These are phyloP conservation scores for Boletales sp. DNA, from an alignment of 768 basidiomycete genomes.

Conservation along the genomic window DNA sequence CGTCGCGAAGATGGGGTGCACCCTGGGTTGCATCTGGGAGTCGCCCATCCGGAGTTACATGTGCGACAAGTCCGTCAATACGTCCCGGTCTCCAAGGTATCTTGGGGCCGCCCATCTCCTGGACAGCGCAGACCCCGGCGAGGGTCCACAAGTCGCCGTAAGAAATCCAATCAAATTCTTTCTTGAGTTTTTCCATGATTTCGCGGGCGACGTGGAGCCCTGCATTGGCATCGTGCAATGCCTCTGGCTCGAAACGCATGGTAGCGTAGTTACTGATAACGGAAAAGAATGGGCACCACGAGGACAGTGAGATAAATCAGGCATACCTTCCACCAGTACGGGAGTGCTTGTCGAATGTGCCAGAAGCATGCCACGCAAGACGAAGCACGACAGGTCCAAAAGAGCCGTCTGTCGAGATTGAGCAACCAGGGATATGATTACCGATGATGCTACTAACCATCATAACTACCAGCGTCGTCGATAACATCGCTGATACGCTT, in stretches of 20 bases:
- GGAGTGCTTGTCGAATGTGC: slow-evolving; percentile 82
- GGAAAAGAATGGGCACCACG: slow-evolving; percentile 3
- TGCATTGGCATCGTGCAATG: slow-evolving; percentile 79
- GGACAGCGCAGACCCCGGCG: slow-evolving; percentile 85
- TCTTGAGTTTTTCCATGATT: slow-evolving; percentile 83
- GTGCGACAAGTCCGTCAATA: slow-evolving; percentile 73
- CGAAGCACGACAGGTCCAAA: slow-evolving; percentile 86
- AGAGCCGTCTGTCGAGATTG: slow-evolving; percentile 62
- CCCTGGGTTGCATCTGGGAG: slow-evolving; percentile 87
- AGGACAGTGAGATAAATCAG: not conserved
- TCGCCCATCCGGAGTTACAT: slow-evolving; percentile 84
- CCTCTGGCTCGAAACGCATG: slow-evolving; percentile 94
- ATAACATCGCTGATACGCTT: slow-evolving; percentile 77
- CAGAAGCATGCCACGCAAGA: slow-evolving; percentile 92
- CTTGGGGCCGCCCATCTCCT: slow-evolving; percentile 92
- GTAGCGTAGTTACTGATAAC: slow-evolving; percentile 88
- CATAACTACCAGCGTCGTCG: slow-evolving; percentile 71
- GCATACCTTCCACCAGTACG: slow-evolving; percentile 77
- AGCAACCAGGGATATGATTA: not conserved
- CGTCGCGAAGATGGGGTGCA: slow-evolving; percentile 77
- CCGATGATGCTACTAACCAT: slow-evolving; percentile 50
- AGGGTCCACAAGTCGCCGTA: slow-evolving; percentile 98
- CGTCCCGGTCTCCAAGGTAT: slow-evolving; percentile 93
- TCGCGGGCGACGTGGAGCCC: slow-evolving; percentile 79
- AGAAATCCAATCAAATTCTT: slow-evolving; percentile 88